Evolutionary conservation across 139 green algal genomes (phyloP).

Genomic region (Coccomyxa sp.): DNA sequence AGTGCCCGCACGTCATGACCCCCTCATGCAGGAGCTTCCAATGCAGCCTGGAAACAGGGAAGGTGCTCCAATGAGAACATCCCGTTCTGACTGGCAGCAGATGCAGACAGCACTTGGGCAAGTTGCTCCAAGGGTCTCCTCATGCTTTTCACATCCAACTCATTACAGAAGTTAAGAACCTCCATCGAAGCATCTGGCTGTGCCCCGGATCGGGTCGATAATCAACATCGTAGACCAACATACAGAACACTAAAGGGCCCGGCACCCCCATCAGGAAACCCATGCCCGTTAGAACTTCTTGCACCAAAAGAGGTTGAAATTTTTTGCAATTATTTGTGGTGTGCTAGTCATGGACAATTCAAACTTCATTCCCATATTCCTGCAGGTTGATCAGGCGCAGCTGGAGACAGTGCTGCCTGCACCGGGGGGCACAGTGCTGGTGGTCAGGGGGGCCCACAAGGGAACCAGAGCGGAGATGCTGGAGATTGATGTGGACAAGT

Average conservation of each 20-base stretch:
- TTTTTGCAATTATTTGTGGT: too few relatives aligned
- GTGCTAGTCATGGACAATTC: too few relatives aligned
- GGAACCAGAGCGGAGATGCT: slow-evolving; percentile 47
- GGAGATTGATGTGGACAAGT: slow-evolving; percentile 64
- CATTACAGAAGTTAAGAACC: background rate
- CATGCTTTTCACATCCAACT: background rate
- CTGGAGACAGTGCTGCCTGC: slow-evolving; percentile 88
- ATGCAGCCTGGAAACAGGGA: background rate
- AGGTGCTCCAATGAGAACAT: background rate
- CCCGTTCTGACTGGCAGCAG: too few relatives aligned
- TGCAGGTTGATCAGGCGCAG: slow-evolving; percentile 84
- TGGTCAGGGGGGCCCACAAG: slow-evolving; percentile 73
- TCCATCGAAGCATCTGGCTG: too few relatives aligned
- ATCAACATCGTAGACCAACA: too few relatives aligned
- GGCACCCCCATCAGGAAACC: too few relatives aligned
- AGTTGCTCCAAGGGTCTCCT: background rate
- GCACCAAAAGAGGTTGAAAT: too few relatives aligned
- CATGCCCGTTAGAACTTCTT: too few relatives aligned
- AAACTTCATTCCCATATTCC: too few relatives aligned
- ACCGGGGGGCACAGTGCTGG: slow-evolving; percentile 56
- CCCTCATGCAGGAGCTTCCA: background rate
- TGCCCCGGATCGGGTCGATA: too few relatives aligned
- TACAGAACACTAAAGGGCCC: too few relatives aligned
- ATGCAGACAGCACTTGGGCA: too few relatives aligned
- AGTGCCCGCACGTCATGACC: background rate